Evolutionary conservation across 1,284 basidiomycete species (phyloP), one percentile per base, ranked within the genome.

Genomic region (Volvariella surrecta): DNA sequence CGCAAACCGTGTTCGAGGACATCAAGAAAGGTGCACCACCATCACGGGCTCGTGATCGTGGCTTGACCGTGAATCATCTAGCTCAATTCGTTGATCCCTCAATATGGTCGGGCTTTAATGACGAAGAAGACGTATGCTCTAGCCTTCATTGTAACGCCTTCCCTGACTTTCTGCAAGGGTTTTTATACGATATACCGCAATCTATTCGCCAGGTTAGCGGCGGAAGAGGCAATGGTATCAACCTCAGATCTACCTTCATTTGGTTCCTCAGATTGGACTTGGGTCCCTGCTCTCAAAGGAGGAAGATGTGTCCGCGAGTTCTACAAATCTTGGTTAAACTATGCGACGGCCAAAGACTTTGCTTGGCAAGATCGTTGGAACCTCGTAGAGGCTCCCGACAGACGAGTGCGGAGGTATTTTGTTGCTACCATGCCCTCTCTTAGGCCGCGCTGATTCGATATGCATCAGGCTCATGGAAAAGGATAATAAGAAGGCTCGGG

Each of bases 121-220:
- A 93, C 54, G 67, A 69, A 6, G 70, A 74, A 19, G 74, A 84
- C 48, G 90, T 90, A 57, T 44, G 77, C 54, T 30, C 31, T 19
- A 42, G 21, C 44, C 15, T 39, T 17, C 43, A 11, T 6, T 24
- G 32, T 16, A 43, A 8, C 34, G 6, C 17, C 17, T 45, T 37
- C 21, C 34, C 41, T 43, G 18, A 48, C 39, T 38, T 28, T 10
- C 37, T 32, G 16, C 35, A 47, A 96, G 89, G 78, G 90, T 37
- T 99, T 98, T 68, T 99, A 80, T 61, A 82, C 85, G 0, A 80
- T 97, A 6, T 99, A 93, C 59, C 78, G 85, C 16, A 89, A 91
- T 49, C 70, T 99, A 1, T 99, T 98, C 61, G 68, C 75, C 20
- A 80, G 93, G 1, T 73, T 99, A 3, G 77, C 82, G 6, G 77